These are phyloP conservation scores for Cornus kousa DNA, from an alignment of 148 eudicot species.

Conservation along the genomic window DNA sequence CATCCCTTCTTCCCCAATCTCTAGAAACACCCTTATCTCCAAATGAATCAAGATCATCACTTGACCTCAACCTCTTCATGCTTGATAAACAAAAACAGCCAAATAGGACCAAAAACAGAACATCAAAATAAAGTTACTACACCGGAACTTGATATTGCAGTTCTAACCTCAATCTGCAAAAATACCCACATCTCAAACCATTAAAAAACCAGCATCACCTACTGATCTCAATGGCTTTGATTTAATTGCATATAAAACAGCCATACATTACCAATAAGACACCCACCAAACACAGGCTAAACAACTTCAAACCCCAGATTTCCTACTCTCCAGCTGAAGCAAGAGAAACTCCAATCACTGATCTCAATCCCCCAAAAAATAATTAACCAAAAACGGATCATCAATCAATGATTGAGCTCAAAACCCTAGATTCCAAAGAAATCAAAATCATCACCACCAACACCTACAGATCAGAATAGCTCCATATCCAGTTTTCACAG, in stretches of 20 bases:
- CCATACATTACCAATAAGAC: background rate
- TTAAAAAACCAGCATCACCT: background rate
- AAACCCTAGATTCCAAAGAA: slow-evolving; percentile 3
- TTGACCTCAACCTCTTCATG: slow-evolving; percentile 58
- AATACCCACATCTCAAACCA: slow-evolving; percentile 1
- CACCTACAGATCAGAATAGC: slow-evolving; percentile 13
- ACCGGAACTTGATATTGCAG: background rate
- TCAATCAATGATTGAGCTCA: background rate
- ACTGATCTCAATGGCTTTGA: background rate
- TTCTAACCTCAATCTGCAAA: background rate
- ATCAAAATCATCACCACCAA: slow-evolving; percentile 4
- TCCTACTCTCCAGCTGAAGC: slow-evolving; percentile 2
- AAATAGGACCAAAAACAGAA: slow-evolving; percentile 1
- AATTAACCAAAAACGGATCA: background rate
- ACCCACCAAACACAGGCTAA: background rate
- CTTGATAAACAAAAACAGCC: slow-evolving; percentile 1
- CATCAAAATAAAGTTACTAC: slow-evolving; percentile 1
- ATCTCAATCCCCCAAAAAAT: background rate
- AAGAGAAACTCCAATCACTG: background rate
- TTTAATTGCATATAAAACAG: background rate
- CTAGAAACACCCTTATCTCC: slow-evolving; percentile 41
- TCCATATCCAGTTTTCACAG: background rate
- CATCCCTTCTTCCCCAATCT: slow-evolving; percentile 58
- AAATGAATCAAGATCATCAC: slow-evolving; percentile 47
- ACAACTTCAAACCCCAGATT: background rate